Conservation (phyloP, 148 eudicot genomes). For the Rhododendron williamsianum region DNA sequence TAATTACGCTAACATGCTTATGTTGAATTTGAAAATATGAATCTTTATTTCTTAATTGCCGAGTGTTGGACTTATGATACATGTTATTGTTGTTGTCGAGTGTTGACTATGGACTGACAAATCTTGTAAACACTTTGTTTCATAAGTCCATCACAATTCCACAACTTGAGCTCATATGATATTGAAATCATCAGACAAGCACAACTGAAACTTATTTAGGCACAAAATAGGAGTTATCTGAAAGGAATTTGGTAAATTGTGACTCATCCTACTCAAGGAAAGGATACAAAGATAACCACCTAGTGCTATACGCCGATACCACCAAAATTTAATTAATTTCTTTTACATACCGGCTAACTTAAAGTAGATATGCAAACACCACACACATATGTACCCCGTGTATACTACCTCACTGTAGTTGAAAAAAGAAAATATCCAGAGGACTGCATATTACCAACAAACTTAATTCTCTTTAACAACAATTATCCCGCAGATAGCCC, state of each 20-base stretch:
- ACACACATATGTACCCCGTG: not conserved
- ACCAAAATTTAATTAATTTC: not conserved
- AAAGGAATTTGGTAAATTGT: not conserved
- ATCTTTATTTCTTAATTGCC: not conserved
- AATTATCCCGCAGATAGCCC: not conserved
- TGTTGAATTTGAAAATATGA: not conserved
- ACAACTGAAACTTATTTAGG: not conserved
- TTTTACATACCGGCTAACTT: not conserved
- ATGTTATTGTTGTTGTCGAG: not conserved
- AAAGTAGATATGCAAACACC: not conserved
- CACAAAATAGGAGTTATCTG: not conserved
- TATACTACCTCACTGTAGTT: not conserved
- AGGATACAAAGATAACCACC: not conserved
- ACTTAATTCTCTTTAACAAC: not conserved
- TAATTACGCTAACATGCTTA: not conserved
- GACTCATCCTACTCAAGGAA: not conserved
- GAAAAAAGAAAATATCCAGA: not conserved
- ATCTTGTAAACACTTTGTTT: not conserved
- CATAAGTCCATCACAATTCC: not conserved
- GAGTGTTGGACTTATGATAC: not conserved
- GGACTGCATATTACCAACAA: not conserved
- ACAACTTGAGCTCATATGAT: not conserved
- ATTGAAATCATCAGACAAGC: not conserved
- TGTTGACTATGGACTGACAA: not conserved
- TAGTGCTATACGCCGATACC: not conserved